phyloP scores from a whole-genome alignment of 2,329 filamentous ascomycete genomes.

The Fusarium avenaceum region DNA sequence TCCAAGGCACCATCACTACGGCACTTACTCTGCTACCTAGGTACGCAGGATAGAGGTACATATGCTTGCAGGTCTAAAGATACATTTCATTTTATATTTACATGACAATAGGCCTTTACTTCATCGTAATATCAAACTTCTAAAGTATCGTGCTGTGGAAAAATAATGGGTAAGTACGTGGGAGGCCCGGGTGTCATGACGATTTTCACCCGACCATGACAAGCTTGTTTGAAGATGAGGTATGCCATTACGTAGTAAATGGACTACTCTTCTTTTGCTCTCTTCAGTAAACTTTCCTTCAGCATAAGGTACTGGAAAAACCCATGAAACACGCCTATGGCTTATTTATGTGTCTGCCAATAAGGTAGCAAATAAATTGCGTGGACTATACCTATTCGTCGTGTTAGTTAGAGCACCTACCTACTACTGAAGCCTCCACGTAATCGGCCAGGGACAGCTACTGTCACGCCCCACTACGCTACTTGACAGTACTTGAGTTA shows the following conservation, averaged over 20 bases:
- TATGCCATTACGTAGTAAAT: no score
- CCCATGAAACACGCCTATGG: not conserved
- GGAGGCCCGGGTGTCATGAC: constrained; percentile 11
- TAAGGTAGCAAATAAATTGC: not conserved
- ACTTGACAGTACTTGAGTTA: constrained; percentile 6
- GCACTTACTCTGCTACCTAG: no score
- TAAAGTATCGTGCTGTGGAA: no score
- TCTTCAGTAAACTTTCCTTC: no score
- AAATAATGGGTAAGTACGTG: not conserved
- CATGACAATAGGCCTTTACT: no score
- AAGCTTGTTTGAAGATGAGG: not conserved
- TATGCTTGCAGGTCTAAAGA: no score
- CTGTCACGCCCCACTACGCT: constrained; percentile 11
- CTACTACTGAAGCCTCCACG: constrained; percentile 28
- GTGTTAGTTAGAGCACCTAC: not conserved
- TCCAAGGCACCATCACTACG: no score
- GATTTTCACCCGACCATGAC: not conserved
- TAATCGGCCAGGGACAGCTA: constrained; percentile 37
- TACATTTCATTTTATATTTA: no score
- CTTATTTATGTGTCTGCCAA: constrained; percentile 1
- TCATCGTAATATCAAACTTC: no score
- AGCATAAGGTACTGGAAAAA: not conserved
- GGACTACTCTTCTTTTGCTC: no score
- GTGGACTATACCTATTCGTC: not conserved
- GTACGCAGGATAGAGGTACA: no score